Conservation (phyloP, 192 early-diverging fungal species). For the Allomyces arbusculus region DNA sequence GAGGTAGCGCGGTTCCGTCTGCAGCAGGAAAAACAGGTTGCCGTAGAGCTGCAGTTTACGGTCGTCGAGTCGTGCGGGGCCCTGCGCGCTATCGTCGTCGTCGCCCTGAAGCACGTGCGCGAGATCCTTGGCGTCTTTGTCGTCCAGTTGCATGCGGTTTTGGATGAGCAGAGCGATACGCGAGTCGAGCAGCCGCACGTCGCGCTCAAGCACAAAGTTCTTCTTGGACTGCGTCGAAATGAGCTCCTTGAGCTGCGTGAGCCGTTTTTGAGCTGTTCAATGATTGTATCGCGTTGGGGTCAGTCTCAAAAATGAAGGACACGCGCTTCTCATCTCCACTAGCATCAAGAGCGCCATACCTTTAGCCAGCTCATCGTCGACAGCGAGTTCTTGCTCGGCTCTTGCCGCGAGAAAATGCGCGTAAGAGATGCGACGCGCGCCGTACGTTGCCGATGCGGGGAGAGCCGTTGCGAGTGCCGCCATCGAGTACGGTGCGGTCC, state of each 20-base stretch:
- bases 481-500: too few species aligned
- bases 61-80: constrained; percentile 10
- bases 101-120: background rate
- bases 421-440: too few species aligned
- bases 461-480: too few species aligned
- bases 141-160: constrained; percentile 73
- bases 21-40: constrained; percentile 80
- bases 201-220: constrained; percentile 81
- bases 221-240: constrained; percentile 89
- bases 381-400: constrained; percentile 79
- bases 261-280: constrained; percentile 47
- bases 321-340: background rate
- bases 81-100: background rate
- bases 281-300: background rate
- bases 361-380: constrained; percentile 78
- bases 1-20: constrained; percentile 77
- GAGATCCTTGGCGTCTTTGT: background rate
- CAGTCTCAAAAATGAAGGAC: background rate
- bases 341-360: constrained; percentile 24
- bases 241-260: constrained; percentile 65
- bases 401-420: too few species aligned
- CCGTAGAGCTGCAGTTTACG: constrained; percentile 70
- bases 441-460: too few species aligned
- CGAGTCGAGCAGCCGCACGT: constrained; percentile 78
- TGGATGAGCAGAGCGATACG: constrained; percentile 81